These are phyloP conservation scores for Scutellaria barbata DNA, from an alignment of 257 asterid species.

Conservation along the genomic window DNA sequence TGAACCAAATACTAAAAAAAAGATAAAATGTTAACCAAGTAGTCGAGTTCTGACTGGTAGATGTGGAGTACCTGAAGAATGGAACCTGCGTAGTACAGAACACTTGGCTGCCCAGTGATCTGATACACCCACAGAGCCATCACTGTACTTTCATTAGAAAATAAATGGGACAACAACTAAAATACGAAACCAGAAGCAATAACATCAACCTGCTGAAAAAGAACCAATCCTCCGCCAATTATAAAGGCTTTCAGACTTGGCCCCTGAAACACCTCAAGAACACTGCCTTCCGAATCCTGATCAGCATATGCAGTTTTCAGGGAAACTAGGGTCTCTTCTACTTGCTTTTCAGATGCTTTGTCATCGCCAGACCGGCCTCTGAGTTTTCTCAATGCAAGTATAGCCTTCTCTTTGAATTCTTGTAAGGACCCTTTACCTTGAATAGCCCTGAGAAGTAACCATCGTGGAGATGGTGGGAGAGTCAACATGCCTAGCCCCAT, in stretches of 20 bases:
- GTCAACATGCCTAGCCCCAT: constrained; percentile 94
- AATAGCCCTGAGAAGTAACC: constrained; percentile 94
- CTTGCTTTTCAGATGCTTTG: constrained; percentile 73
- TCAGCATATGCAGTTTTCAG: constrained; percentile 69
- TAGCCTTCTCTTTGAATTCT: constrained; percentile 87
- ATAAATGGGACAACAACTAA: constrained; percentile 5
- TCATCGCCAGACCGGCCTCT: constrained; percentile 79
- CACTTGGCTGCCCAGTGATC: constrained; percentile 99
- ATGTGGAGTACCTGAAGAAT: constrained; percentile 80
- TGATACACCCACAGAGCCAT: constrained; percentile 40
- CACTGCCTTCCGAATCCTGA: constrained; percentile 71
- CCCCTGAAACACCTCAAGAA: constrained; percentile 86
- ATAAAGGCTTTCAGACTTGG: constrained; percentile 87
- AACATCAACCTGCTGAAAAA: constrained; percentile 86
- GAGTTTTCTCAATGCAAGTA: constrained; percentile 68
- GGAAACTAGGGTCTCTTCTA: constrained; percentile 76
- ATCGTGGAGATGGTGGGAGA: constrained; percentile 97
- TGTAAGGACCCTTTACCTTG: constrained; percentile 85
- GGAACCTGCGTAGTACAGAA: constrained; percentile 91
- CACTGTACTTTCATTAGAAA: constrained; percentile 23
- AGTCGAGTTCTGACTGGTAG: constrained; percentile 5
- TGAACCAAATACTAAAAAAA: constrained; percentile 24
- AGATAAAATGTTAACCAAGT: constrained; percentile 5
- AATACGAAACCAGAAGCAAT: constrained; percentile 25
- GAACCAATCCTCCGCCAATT: constrained; percentile 97